phyloP scores from a whole-genome alignment of 2,329 filamentous ascomycete species.

The Blastomyces gilchristii region DNA sequence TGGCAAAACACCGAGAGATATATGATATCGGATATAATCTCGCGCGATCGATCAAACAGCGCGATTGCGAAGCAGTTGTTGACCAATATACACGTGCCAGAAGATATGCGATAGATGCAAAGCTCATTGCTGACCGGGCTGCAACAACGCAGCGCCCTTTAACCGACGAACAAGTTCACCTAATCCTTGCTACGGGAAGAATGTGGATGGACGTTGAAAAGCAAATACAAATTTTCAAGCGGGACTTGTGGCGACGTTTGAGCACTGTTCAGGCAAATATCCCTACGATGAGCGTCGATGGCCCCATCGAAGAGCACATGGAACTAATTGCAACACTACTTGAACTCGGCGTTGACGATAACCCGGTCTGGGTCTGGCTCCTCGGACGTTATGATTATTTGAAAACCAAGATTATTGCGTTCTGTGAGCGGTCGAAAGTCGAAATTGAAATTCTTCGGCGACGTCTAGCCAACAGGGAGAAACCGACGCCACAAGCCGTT shows the following conservation, averaged over 20 bases:
- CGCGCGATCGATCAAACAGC: slow-evolving; percentile 75
- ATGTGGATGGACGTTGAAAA: slow-evolving; percentile 94
- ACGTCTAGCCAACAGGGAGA: slow-evolving; percentile 62
- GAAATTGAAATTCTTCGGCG: slow-evolving; percentile 87
- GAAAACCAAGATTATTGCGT: slow-evolving; percentile 70
- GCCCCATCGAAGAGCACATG: slow-evolving; percentile 70
- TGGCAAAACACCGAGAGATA: slow-evolving; percentile 70
- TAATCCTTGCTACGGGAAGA: slow-evolving; percentile 74
- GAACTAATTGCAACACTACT: slow-evolving; percentile 79
- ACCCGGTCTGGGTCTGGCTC: slow-evolving; percentile 94
- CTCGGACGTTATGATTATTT: slow-evolving; percentile 80
- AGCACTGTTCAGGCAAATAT: slow-evolving; percentile 53
- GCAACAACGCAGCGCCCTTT: slow-evolving; percentile 45
- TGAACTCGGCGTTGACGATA: slow-evolving; percentile 91
- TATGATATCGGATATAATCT: slow-evolving; percentile 72
- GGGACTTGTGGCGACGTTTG: slow-evolving; percentile 76
- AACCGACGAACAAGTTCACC: slow-evolving; percentile 70
- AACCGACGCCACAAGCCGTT: slow-evolving; percentile 57
- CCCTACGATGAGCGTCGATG: slow-evolving; percentile 42
- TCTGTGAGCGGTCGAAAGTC: slow-evolving; percentile 75
- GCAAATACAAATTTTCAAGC: slow-evolving; percentile 77
- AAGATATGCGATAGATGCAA: slow-evolving; percentile 68
- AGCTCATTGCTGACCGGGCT: slow-evolving; percentile 53
- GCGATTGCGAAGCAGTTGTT: slow-evolving; percentile 78
- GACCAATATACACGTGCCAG: slow-evolving; percentile 81